Percentiles rank a stretch among this genome's conserved stretches.
Conservation (phyloP, 176 grass and related monocot species). For the Avena atlantica region DNA sequence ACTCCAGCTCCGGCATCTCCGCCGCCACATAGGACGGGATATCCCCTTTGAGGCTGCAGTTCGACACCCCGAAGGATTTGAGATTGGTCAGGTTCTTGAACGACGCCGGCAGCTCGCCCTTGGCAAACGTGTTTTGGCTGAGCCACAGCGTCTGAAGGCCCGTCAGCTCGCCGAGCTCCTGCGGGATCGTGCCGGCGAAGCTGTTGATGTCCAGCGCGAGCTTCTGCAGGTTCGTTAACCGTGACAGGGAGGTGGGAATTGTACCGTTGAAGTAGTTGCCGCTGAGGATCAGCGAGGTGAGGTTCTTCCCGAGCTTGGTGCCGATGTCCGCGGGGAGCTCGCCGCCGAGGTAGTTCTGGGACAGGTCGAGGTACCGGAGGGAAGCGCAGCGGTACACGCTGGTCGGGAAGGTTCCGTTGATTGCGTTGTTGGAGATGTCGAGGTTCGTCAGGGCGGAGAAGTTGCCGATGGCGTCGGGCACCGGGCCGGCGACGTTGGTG, state of each 20-base stretch:
- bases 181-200: conserved; percentile 50
- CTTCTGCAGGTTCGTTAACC: conserved; percentile 24
- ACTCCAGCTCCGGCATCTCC: conserved; percentile 28
- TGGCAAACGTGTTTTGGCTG: conserved; percentile 37
- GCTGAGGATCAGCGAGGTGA: conserved; percentile 47
- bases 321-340: conserved; percentile 59
- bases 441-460: conserved; percentile 56
- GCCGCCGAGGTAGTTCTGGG: conserved; percentile 52
- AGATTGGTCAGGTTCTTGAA: conserved; percentile 58
- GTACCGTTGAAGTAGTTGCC: conserved; percentile 46
- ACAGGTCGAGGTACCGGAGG: conserved; percentile 59
- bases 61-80: neutral
- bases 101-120: conserved; percentile 46
- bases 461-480: conserved; percentile 57
- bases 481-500: conserved; percentile 34
- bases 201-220: conserved; percentile 47
- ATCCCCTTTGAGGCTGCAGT: conserved; percentile 44
- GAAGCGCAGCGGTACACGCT: conserved; percentile 47
- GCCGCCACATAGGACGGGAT: conserved; percentile 47
- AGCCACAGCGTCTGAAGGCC: conserved; percentile 39
- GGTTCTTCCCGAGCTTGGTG: conserved; percentile 4
- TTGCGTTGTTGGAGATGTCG: conserved; percentile 55
- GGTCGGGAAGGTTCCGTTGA: conserved; percentile 49
- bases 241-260: conserved; percentile 56
- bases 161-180: conserved; percentile 55